These are phyloP conservation scores for Penicillium parvum DNA, from an alignment of 495 filamentous ascomycete species.

Conservation along the genomic window DNA sequence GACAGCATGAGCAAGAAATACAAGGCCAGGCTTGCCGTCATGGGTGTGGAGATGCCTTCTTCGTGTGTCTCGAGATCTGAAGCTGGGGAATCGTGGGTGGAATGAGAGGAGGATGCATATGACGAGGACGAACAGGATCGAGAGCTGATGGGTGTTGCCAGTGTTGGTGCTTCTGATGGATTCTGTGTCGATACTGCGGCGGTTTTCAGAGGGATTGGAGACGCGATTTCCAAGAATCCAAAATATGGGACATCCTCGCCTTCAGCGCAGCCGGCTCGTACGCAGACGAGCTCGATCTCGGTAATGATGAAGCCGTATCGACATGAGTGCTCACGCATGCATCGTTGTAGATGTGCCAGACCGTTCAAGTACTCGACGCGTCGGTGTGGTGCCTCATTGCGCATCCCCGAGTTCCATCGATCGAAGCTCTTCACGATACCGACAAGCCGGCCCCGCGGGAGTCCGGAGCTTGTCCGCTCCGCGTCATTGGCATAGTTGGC, in stretches of 20 bases:
- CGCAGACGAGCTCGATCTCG: constrained; percentile 88
- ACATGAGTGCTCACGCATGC: constrained; percentile 88
- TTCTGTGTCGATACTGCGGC: constrained; percentile 12
- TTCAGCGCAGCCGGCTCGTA: constrained; percentile 68
- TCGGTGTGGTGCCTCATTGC: constrained; percentile 70
- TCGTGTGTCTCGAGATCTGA: constrained; percentile 5
- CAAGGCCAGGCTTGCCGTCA: constrained; percentile 67
- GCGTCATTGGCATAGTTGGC: constrained; percentile 69
- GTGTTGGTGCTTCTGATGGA: constrained; percentile 7
- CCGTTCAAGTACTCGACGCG: constrained; percentile 82
- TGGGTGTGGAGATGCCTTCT: constrained; percentile 39
- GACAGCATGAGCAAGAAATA: constrained; percentile 85
- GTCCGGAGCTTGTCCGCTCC: constrained; percentile 66
- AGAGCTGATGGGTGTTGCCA: constrained; percentile 24
- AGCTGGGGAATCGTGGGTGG: constrained; percentile 10
- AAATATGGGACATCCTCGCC: constrained; percentile 71
- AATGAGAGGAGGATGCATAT: constrained; percentile 14
- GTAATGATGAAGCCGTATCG: constrained; percentile 94
- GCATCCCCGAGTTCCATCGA: constrained; percentile 91
- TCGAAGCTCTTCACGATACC: constrained; percentile 86
- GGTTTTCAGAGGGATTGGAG: constrained; percentile 51
- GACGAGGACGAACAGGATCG: constrained; percentile 25
- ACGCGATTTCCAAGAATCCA: constrained; percentile 73
- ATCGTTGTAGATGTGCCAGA: constrained; percentile 75
- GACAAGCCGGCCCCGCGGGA: constrained; percentile 73